phyloP scores from a whole-genome alignment of 352 stramenopile genomes.

The Elongisporangium undulatum region DNA sequence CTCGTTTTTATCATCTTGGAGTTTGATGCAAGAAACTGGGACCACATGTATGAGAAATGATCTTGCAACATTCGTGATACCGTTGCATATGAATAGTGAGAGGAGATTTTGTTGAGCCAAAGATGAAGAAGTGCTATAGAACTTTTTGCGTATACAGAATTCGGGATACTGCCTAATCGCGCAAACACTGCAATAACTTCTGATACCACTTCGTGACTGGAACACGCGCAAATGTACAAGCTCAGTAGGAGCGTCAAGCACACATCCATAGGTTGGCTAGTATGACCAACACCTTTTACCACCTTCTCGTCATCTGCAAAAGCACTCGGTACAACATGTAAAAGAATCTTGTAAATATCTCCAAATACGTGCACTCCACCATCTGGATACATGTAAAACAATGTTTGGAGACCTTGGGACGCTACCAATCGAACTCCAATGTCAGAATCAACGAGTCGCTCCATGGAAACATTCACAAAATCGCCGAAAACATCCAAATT shows the following conservation, averaged over 20 bases:
- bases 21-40: constrained; percentile 19
- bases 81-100: constrained; percentile 43
- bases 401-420: constrained; percentile 44
- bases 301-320: constrained; percentile 2
- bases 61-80: constrained; percentile 46
- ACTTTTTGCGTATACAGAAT: constrained; percentile 28
- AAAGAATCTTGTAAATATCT: constrained; percentile 40
- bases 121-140: constrained; percentile 27
- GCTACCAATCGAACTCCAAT: constrained; percentile 47
- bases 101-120: constrained; percentile 42
- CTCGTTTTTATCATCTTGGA: constrained; percentile 6
- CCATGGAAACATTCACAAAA: constrained; percentile 50
- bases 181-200: constrained; percentile 49
- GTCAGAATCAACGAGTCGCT: constrained; percentile 44
- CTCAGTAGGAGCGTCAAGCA: constrained; percentile 45
- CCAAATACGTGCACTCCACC: constrained; percentile 48
- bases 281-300: constrained; percentile 4
- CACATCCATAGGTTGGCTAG: constrained; percentile 20
- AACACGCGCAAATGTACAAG: constrained; percentile 68
- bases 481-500: constrained; percentile 38
- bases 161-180: constrained; percentile 30
- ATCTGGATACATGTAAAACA: constrained; percentile 84
- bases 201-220: constrained; percentile 44
- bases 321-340: constrained; percentile 17
- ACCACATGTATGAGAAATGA: constrained; percentile 67